Base-by-base conservation (phyloP, 2,329 filamentous ascomycete genomes). In the Davidsoniella virescens region DNA sequence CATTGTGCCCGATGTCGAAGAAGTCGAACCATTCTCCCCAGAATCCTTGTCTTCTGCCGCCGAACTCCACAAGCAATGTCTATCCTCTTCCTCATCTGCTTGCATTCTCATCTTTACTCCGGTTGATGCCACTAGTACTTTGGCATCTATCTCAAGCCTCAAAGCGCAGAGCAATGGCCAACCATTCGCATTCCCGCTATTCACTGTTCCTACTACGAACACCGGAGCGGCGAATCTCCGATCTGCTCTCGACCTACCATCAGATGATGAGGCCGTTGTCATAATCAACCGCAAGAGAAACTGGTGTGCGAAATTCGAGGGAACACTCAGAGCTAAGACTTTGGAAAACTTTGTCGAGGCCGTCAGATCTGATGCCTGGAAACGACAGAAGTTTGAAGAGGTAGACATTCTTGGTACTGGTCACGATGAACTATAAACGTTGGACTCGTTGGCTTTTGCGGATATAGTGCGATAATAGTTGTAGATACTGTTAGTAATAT, bases 271-370 rank as follows among this genome's bases (percentile, higher is more conserved):
- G 14, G 80, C 88, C 60, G 66, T 96, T 42, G 70, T 96, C 50
- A 87, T 87, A 14, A 64, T 94, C 53, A 95, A 95, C 63, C 83
- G 77, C 29, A 87, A 88, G 59, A 79, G 87, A 49, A 74, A 76
- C 40, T 98, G 92, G 92, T 93, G 81, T 76, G 82, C 83, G 59
- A 76, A 74, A 52, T 92, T 85, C 62, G 67, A 76, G 44, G 77
- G 73, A 2, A 67, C 74, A 41, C 79, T 78, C 29, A 8, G 29
- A 2, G 29, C 71, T 20, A 69, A 74, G 49, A 75, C 72, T 23
- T 68, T 98, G 26, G 86, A 94, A 67, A 68, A 70, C 54, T 98
- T 90, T 87, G 77, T 98, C 53, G 92, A 98, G 60, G 73, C 77
- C n/a, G 87, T 96, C 55, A 80, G 87, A 37, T 74, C 98, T 71